Base-by-base conservation (phyloP, 345 rosid genomes). In the Aquilaria malaccensis region DNA sequence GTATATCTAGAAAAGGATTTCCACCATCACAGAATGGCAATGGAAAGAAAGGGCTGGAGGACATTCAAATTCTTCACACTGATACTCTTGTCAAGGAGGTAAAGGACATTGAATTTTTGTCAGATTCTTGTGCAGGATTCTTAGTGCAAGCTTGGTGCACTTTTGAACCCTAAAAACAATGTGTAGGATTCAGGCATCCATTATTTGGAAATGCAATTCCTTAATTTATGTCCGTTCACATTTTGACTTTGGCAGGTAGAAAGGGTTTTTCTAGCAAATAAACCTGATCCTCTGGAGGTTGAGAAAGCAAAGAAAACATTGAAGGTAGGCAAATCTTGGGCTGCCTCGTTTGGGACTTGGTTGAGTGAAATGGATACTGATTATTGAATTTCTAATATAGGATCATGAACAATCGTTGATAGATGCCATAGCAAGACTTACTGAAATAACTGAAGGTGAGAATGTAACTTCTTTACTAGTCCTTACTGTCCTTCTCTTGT, bases 371-470 rank as follows among this genome's bases (percentile, higher is more conserved):
- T 59, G 54, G n/a, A 13, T 52, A 45, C 12, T 59, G 48, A 51
- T 29, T 32, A 51, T 11, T 55, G 46, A 9, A 51, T 61, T 61
- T 62, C 59, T 10, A 22, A 66, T 77, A 52, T 70, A 89, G 97
- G 97, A 87, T 62, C 97, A 90, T 67, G 97, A 90, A 59, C 81
- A 79, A 71, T 78, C 95, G 2, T 92, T 90, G 56, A 56, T 80
- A 56, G 90, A 74, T 59, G 97, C 95, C 57, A 81, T 90, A 45
- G 71, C 87, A 15, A 85, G 77, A 77, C 82, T 90, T 67, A 85
- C 76, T 48, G 92, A 85, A 61, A 70, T 87, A 63, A 86, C 91
- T 2, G 91, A 87, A 72, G 88, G 90, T 51, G 89, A 85, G 72
- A 78, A 79, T 43, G 90, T 46, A 52, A 37, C 43, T 43, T 55